Evolutionary conservation across 129 eudicot species (phyloP).

Genomic region (Helianthus tuberosus): DNA sequence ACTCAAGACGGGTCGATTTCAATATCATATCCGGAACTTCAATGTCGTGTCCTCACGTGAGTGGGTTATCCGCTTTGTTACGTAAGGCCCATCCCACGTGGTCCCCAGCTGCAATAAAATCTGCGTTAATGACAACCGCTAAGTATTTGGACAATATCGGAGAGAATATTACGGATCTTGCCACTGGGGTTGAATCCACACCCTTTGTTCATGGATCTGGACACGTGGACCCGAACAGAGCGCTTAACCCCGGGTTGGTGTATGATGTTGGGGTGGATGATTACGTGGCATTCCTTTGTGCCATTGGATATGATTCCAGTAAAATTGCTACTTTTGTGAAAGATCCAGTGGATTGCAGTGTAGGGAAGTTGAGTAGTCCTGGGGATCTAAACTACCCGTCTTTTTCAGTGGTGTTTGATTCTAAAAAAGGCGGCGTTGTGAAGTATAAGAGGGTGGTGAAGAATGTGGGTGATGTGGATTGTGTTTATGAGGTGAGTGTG

Average conservation of each 20-base stretch:
- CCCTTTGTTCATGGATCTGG: conserved; percentile 94
- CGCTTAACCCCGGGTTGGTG: conserved; percentile 80
- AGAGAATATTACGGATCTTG: conserved; percentile 70
- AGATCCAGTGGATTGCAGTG: conserved; percentile 66
- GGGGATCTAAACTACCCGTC: conserved; percentile 90
- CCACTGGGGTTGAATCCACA: conserved; percentile 73
- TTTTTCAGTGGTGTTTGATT: conserved; percentile 66
- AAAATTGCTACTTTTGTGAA: conserved; percentile 32
- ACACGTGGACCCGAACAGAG: conserved; percentile 90
- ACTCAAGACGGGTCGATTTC: conserved; percentile 73
- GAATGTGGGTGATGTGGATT: conserved; percentile 63
- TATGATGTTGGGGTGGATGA: conserved; percentile 62
- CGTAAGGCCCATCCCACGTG: conserved; percentile 72
- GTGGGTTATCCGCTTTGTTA: conserved; percentile 85
- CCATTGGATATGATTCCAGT: conserved; percentile 65
- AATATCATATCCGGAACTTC: conserved; percentile 95
- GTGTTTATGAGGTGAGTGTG: conserved; percentile 65
- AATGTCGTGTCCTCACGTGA: conserved; percentile 98
- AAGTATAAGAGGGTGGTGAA: conserved; percentile 72
- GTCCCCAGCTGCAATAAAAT: conserved; percentile 88
- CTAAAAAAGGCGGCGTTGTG: conserved; percentile 38
- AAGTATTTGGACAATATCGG: conserved; percentile 70
- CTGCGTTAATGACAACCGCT: conserved; percentile 93
- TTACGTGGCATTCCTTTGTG: conserved; percentile 73
- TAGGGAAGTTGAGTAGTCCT: conserved; percentile 43